Evolutionary conservation across 495 filamentous ascomycete genomes (phyloP).

Genomic region (Cercophora sp.): DNA sequence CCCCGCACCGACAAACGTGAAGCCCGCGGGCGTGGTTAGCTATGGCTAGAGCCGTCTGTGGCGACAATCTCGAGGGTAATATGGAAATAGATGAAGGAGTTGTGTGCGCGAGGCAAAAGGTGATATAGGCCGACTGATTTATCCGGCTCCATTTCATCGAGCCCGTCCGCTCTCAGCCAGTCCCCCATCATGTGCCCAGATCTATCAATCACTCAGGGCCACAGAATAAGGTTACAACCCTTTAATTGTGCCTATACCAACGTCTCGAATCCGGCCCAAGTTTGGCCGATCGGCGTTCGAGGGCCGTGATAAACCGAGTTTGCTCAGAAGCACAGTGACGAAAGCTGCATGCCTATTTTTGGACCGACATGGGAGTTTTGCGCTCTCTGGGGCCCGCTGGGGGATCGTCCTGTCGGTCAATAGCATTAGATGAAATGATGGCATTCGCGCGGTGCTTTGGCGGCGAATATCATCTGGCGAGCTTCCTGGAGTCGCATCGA

Average conservation of each 20-base stretch:
- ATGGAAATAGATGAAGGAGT: conserved; percentile 34
- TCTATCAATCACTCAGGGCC: conserved; percentile 15
- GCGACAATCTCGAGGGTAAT: conserved; percentile 33
- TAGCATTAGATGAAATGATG: conserved; percentile 14
- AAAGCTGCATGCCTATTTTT: conserved; percentile 28
- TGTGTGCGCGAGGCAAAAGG: conserved; percentile 19
- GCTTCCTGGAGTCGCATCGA: conserved; percentile 15
- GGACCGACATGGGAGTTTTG: conserved; percentile 20
- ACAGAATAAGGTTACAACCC: conserved; percentile 24
- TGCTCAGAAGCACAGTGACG: background rate
- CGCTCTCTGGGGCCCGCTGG: conserved; percentile 3
- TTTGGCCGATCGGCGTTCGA: conserved; percentile 25
- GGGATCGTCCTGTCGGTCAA: conserved; percentile 4
- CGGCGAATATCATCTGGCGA: conserved; percentile 15
- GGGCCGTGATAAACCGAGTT: conserved; percentile 28
- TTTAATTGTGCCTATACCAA: conserved; percentile 29
- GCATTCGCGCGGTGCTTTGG: conserved; percentile 5
- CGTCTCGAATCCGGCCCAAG: conserved; percentile 9
- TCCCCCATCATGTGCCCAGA: conserved; percentile 15
- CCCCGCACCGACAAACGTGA: conserved; percentile 9
- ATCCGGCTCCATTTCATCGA: conserved; percentile 23
- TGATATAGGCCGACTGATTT: conserved; percentile 32
- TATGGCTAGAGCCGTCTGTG: conserved; percentile 19
- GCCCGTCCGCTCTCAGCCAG: conserved; percentile 14
- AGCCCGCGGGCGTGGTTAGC: conserved; percentile 4